A percentile compares a stretch with the other conserved stretches of the same genome.
Evolutionary conservation across 139 green algal species (phyloP).

Genomic region (Pedinophyceae sp.): DNA sequence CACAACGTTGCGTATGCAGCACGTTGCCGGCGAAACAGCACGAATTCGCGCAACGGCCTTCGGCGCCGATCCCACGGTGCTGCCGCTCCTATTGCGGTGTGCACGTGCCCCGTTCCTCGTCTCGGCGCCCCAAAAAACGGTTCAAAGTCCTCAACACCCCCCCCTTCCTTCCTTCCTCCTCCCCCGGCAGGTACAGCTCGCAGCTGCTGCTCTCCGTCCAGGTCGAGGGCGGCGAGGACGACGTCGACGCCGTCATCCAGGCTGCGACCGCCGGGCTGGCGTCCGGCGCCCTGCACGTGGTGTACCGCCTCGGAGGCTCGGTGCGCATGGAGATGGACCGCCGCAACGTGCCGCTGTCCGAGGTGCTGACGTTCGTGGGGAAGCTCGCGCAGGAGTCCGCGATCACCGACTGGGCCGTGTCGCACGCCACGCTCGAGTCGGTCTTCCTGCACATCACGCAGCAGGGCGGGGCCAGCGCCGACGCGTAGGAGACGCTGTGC

Average conservation of each 20-base stretch:
- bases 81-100: neutral
- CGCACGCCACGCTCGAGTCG: slow-evolving; percentile 85
- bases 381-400: slow-evolving; percentile 12
- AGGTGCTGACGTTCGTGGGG: neutral
- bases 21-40: neutral
- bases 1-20: neutral
- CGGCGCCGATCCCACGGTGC: neutral
- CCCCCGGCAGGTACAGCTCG: too few species aligned
- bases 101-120: neutral
- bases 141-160: neutral
- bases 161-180: neutral
- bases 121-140: neutral
- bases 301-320: neutral
- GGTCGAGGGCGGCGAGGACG: too few species aligned
- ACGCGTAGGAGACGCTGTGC: too few species aligned
- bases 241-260: too few species aligned
- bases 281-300: too few species aligned
- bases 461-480: slow-evolving; percentile 11
- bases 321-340: neutral
- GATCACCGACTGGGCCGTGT: slow-evolving; percentile 70
- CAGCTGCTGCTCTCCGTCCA: too few species aligned
- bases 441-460: slow-evolving; percentile 51
- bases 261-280: too few species aligned
- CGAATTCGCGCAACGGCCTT: too few species aligned
- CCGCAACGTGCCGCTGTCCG: neutral